phyloP scores from a whole-genome alignment of 805 yeast genomes.

The Pichia cabralensis region DNA sequence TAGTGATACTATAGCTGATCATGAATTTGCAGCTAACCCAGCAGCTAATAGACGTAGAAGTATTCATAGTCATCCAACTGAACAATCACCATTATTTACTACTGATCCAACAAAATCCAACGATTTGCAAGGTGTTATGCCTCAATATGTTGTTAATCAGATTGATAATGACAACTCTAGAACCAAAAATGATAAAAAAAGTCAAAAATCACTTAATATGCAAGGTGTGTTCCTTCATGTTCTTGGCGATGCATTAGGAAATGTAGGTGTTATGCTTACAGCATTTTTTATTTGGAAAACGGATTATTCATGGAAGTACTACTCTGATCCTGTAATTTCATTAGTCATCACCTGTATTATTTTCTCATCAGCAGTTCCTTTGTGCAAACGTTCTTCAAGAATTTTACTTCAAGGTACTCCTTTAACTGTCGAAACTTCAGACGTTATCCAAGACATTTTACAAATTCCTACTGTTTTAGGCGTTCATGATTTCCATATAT shows the following conservation, averaged over 20 bases:
- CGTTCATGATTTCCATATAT: constrained; percentile 90
- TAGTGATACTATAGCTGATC: too few species aligned
- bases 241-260: constrained; percentile 92
- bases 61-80: constrained; percentile 2
- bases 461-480: constrained; percentile 66
- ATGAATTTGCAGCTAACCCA: neutral
- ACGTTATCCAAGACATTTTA: constrained; percentile 58
- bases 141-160: constrained; percentile 19
- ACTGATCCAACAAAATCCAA: constrained; percentile 12
- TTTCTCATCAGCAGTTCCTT: constrained; percentile 83
- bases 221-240: constrained; percentile 95
- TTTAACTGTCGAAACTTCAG: constrained; percentile 64
- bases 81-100: constrained; percentile 5
- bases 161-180: constrained; percentile 9
- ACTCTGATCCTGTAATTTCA: constrained; percentile 80
- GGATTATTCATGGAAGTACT: constrained; percentile 76
- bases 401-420: constrained; percentile 93
- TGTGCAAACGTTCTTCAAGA: constrained; percentile 77
- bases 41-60: constrained; percentile 1
- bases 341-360: constrained; percentile 79
- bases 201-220: constrained; percentile 75
- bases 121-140: constrained; percentile 21
- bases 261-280: constrained; percentile 82
- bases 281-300: constrained; percentile 94
- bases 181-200: constrained; percentile 7